phyloP scores from a whole-genome alignment of 345 rosid genomes.

The Salix exigua region DNA sequence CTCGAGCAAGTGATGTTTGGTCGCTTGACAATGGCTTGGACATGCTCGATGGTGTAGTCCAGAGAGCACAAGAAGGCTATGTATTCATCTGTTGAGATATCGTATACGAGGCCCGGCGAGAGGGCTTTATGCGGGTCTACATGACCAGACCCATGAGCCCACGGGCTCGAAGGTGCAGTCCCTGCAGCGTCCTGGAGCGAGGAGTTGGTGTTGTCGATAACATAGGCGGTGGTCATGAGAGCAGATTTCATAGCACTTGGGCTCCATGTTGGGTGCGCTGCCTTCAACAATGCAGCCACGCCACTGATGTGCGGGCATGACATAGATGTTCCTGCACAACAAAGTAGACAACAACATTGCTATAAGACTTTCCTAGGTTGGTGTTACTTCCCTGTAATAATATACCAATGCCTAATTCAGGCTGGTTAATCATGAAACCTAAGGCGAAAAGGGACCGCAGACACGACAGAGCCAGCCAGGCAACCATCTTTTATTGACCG shows the following conservation, averaged over 20 bases:
- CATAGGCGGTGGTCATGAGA: conserved; percentile 44
- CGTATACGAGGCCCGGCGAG: conserved; percentile 80
- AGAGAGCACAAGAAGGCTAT: conserved; percentile 71
- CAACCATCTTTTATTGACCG: too few relatives aligned
- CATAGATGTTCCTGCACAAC: conserved; percentile 73
- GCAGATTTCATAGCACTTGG: conserved; percentile 88
- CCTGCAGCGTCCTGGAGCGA: conserved; percentile 62
- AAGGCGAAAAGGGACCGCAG: too few relatives aligned
- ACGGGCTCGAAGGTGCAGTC: conserved; percentile 55
- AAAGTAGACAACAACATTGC: too few relatives aligned
- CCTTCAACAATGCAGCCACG: conserved; percentile 74
- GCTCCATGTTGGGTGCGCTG: conserved; percentile 85
- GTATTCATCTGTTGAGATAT: conserved; percentile 62
- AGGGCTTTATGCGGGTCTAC: conserved; percentile 79
- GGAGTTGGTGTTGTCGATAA: conserved; percentile 58
- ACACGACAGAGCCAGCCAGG: too few relatives aligned
- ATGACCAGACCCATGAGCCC: conserved; percentile 79
- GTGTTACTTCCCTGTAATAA: too few relatives aligned
- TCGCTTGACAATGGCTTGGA: conserved; percentile 59
- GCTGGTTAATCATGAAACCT: neutral
- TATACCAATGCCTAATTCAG: too few relatives aligned
- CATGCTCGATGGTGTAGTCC: conserved; percentile 53
- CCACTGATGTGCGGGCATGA: conserved; percentile 97
- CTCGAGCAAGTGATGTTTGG: conserved; percentile 52
- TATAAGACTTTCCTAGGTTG: too few relatives aligned